These are phyloP conservation scores for Cyberlindnera japonica DNA, from an alignment of 805 yeast species.

Conservation along the genomic window DNA sequence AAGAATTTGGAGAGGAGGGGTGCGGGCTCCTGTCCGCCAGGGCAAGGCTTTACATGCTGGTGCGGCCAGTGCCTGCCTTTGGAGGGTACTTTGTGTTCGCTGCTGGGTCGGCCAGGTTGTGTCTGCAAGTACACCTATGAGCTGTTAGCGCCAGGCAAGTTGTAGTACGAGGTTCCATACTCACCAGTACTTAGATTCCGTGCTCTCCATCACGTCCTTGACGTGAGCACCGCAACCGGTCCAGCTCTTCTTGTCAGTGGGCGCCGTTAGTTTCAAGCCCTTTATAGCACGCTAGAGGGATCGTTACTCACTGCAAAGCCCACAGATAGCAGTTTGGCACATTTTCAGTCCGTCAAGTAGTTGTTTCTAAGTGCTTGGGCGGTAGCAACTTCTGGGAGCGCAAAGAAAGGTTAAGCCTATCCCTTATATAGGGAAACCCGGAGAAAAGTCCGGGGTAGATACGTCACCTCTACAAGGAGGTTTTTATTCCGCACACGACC, in stretches of 20 bases:
- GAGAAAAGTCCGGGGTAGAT: slow-evolving; percentile 10
- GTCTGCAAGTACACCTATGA: slow-evolving; percentile 48
- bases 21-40: neutral
- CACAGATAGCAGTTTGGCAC: slow-evolving; percentile 28
- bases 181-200: slow-evolving; percentile 38
- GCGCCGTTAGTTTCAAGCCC: slow-evolving; percentile 2
- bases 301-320: slow-evolving; percentile 24
- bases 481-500: neutral
- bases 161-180: slow-evolving; percentile 8
- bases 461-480: neutral
- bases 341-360: slow-evolving; percentile 7
- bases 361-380: neutral
- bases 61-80: slow-evolving; percentile 59
- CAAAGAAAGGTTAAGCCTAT: neutral
- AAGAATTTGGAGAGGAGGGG: too few species aligned
- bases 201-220: slow-evolving; percentile 48
- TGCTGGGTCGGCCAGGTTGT: slow-evolving; percentile 31
- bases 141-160: neutral
- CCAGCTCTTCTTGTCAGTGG: slow-evolving; percentile 50
- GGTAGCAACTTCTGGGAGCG: neutral
- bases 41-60: slow-evolving; percentile 26
- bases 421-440: neutral
- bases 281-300: neutral
- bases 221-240: slow-evolving; percentile 61
- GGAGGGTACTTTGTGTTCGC: slow-evolving; percentile 50